Evolutionary conservation across 2,329 filamentous ascomycete species (phyloP), one percentile per base, ranked within the genome.

Genomic region (Reticulascus tulasneorum): DNA sequence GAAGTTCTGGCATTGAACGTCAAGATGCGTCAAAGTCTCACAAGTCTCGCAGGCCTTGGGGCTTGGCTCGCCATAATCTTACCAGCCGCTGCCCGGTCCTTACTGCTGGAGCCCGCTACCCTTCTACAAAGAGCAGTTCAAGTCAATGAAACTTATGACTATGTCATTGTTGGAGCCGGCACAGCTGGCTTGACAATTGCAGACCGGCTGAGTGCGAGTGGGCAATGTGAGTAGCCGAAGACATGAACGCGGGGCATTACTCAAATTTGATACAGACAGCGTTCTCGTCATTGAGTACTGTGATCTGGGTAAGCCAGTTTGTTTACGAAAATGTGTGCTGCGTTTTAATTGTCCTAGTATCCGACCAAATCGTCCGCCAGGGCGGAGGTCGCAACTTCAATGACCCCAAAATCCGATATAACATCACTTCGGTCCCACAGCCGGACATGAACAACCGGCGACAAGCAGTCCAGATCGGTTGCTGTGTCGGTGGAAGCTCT

Each of bases 91-190:
- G 34, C 33, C 11, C 36, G 19, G 15, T 28, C 29, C 15, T 18
- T 28, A 20, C 18, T 28, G 2, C 5, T 40, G 23, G 33, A 40
- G 2, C 23, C 28, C 9, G 34, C 34, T 1, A 40, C 23, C 0
- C 37, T 41, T 4, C 35, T 41, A 1, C 21, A 37, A 2, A 17
- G 38, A 6, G 24, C 22, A 0, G 34, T 33, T 13, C 38, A 41
- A 23, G 25, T 41, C 22, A 21, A 26, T 7, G 34, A 39, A 8
- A 34, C 28, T 4, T 52, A 48, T 26, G 49, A 52, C 42, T 57
- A 57, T 37, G 47, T 67, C 18, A 51, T 68, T 28, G 50, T 64
- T 20, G 64, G 65, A n/a, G 67, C 61, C 9, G 67, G 66, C 2
- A 64, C 63, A 8, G 60, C 64, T 12, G 67, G 66, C 16, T 47